These are phyloP conservation scores for Pistacia vera DNA, from an alignment of 345 rosid genomes.

Conservation along the genomic window DNA sequence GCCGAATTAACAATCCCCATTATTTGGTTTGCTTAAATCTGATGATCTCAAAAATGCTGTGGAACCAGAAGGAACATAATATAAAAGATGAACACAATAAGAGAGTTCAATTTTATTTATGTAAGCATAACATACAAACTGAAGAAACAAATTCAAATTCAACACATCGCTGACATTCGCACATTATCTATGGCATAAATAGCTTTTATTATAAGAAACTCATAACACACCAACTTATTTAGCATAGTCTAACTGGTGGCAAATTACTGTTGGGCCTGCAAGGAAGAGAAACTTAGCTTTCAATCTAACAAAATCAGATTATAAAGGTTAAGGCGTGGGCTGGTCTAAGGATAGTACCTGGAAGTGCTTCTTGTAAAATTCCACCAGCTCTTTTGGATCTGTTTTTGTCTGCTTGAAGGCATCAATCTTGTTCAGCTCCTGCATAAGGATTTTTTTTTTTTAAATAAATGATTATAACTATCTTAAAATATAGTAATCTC, in stretches of 20 bases:
- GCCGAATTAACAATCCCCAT: no score
- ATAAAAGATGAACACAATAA: not conserved
- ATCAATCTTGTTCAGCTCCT: slow-evolving; percentile 75
- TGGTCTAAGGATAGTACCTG: slow-evolving; percentile 34
- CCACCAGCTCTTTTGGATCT: slow-evolving; percentile 52
- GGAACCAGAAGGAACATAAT: no score
- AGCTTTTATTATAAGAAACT: no score
- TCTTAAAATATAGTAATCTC: not conserved
- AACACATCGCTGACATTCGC: no score
- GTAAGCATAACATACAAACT: not conserved
- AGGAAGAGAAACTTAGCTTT: not conserved
- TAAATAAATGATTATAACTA: not conserved
- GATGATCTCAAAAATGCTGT: no score
- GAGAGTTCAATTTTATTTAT: not conserved
- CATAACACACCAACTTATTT: not conserved
- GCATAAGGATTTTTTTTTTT: slow-evolving; percentile 15
- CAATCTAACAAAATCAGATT: not conserved
- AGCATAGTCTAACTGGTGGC: not conserved
- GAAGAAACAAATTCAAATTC: no score
- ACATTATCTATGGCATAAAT: not conserved
- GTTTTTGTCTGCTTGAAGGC: slow-evolving; percentile 68
- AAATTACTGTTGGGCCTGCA: slow-evolving; percentile 24
- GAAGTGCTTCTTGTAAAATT: slow-evolving; percentile 47
- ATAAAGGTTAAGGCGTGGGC: not conserved
- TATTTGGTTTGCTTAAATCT: no score